Evolutionary conservation across 2,329 filamentous ascomycete genomes (phyloP).

Genomic region (Teratosphaeria epicoccoides): DNA sequence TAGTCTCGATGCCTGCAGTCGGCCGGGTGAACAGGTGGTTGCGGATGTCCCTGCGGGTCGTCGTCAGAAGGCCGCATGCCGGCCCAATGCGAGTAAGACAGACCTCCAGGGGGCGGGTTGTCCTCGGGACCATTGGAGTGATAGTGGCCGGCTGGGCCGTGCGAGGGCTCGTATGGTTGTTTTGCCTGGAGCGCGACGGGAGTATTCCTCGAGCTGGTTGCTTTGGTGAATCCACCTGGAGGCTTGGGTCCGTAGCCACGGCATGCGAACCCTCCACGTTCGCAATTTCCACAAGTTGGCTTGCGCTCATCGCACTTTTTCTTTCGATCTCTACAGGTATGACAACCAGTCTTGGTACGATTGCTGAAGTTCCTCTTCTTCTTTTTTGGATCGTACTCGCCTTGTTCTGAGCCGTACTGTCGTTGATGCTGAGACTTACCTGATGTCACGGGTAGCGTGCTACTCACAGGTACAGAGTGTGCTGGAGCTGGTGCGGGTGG

Average conservation of each 20-base stretch:
- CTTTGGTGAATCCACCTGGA: constrained; percentile 7
- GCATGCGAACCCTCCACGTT: constrained; percentile 80
- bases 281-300: constrained; percentile 86
- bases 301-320: constrained; percentile 97
- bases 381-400: constrained; percentile 42
- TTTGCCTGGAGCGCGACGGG: constrained; percentile 12
- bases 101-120: neutral
- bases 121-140: neutral
- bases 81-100: constrained; percentile 13
- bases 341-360: constrained; percentile 87
- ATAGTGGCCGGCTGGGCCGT: constrained; percentile 7
- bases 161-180: constrained; percentile 7
- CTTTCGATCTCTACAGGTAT: constrained; percentile 84
- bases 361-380: constrained; percentile 81
- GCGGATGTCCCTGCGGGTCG: neutral
- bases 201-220: constrained; percentile 4
- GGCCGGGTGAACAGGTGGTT: neutral
- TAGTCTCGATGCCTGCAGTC: neutral
- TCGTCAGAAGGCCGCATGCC: constrained; percentile 2
- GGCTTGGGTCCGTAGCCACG: constrained; percentile 62
- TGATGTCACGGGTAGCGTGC: constrained; percentile 19
- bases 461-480: neutral
- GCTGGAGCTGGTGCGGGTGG: constrained; percentile 15
- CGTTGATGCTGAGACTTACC: constrained; percentile 27
- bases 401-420: constrained; percentile 25